Base-by-base conservation (phyloP, 768 basidiomycete genomes). In the Tephrocybe sp. region DNA sequence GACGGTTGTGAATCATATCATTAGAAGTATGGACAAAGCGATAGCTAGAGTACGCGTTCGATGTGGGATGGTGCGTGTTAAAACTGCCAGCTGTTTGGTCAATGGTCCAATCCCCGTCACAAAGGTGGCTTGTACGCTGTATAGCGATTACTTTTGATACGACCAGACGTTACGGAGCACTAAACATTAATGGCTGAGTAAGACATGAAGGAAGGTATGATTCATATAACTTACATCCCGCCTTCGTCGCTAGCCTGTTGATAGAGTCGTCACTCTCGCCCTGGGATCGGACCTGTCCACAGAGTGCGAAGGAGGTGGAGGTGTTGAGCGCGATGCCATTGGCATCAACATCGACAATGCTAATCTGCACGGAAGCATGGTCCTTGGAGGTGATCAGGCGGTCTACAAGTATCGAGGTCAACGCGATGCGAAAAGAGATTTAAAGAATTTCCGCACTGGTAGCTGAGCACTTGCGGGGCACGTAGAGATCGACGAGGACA, bases 401-500 rank as follows among this genome's bases (percentile, higher is more conserved):
- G 85, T 95, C 94, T 97, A 53, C 20, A 58, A 51, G 44, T 33
- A 37, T 14, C 20, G 42, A 51, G 12, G 32, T 56, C 32, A 50
- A 49, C 40, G 14, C 41, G 42, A 33, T 46, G 32, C 36, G n/a
- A 18, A 23, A n/a, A 11, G 26, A 23, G 3, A 21, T 30, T 50
- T 37, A 20, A 46, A 8, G 18, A 48, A 17, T 30, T 9, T 54
- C 84, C 91, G 69, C 67, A 97, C 94, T 95, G 63, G 94, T 96
- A 48, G 95, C 94, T 68, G 93, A 85, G 73, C 97, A 98, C 76
- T 98, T 98, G 83, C 97, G 92, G 74, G 97, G 97, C 68, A 98
- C 95, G 79, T 99, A 99, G 75, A 99, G 94, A 82, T 98, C 97
- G 68, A 99, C 97, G 72, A 99, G 95, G 70, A 91, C 80, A 76